A percentile compares a stretch with the other conserved stretches of the same genome.
These are phyloP conservation scores for Danielia reshetovae DNA, from an alignment of 805 yeast genomes.

Conservation along the genomic window DNA sequence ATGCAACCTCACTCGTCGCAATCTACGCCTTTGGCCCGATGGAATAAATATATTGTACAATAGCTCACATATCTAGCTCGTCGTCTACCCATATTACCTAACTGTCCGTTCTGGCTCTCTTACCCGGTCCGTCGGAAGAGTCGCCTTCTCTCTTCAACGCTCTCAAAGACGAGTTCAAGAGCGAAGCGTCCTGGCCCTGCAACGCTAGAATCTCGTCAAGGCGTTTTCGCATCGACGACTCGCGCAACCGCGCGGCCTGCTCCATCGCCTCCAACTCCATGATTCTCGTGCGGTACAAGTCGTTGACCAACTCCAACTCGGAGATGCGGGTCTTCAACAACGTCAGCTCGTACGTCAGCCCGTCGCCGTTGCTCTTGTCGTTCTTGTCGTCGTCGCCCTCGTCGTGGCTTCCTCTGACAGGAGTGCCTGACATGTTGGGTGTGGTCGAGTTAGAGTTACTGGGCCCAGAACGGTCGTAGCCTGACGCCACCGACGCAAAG, in stretches of 20 bases:
- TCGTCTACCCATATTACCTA: background rate
- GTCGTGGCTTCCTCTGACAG: slow-evolving; percentile 9
- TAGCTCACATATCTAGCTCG: slow-evolving; percentile 1
- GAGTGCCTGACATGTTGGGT: slow-evolving; percentile 6
- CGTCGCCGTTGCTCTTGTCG: slow-evolving; percentile 6
- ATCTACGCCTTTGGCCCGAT: too few relatives aligned
- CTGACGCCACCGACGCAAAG: slow-evolving; percentile 5
- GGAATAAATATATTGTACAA: too few relatives aligned
- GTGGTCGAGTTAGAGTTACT: slow-evolving; percentile 4
- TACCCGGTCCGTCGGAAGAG: slow-evolving; percentile 6
- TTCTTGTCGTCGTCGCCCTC: slow-evolving; percentile 9
- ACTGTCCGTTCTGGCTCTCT: slow-evolving; percentile 10
- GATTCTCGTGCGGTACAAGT: slow-evolving; percentile 77
- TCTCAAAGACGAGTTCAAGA: slow-evolving; percentile 9
- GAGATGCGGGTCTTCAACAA: slow-evolving; percentile 69
- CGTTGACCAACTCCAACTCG: slow-evolving; percentile 88
- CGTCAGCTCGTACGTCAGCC: slow-evolving; percentile 28
- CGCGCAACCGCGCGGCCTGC: slow-evolving; percentile 50
- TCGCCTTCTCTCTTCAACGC: slow-evolving; percentile 11
- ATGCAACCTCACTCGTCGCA: too few relatives aligned
- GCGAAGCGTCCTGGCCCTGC: slow-evolving; percentile 20
- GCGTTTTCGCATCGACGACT: slow-evolving; percentile 43
- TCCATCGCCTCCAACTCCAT: slow-evolving; percentile 75
- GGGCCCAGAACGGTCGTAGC: background rate
- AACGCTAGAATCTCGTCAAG: slow-evolving; percentile 41